phyloP scores from a whole-genome alignment of 202 grass and related monocot species.

The Schoenoplectus triqueter region DNA sequence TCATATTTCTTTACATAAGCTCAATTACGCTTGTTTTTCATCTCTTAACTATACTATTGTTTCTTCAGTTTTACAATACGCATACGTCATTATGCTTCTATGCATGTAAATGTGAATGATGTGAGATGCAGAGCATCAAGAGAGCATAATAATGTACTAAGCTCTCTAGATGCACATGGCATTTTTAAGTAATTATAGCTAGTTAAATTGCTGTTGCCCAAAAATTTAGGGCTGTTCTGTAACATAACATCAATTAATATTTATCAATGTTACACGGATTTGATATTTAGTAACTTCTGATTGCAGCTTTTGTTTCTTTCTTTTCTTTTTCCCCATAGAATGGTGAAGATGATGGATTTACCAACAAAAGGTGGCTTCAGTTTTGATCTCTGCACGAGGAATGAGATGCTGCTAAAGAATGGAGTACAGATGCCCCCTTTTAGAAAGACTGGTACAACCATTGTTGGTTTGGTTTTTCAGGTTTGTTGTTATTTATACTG shows the following conservation, averaged over 20 bases:
- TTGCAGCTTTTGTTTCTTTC: not conserved
- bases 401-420: slow-evolving; percentile 67
- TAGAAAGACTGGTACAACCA: slow-evolving; percentile 91
- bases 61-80: not conserved
- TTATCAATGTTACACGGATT: not conserved
- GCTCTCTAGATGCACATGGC: not conserved
- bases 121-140: not conserved
- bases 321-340: slow-evolving; percentile 48
- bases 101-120: not conserved
- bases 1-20: not conserved
- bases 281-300: not conserved
- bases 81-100: not conserved
- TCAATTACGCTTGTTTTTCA: not conserved
- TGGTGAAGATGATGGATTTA: slow-evolving; percentile 61
- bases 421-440: slow-evolving; percentile 67
- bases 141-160: not conserved
- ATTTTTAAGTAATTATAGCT: not conserved
- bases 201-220: not conserved
- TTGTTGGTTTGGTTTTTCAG: slow-evolving; percentile 88
- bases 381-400: slow-evolving; percentile 76
- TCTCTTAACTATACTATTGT: not conserved
- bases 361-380: slow-evolving; percentile 85
- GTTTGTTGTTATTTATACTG: slow-evolving; percentile 35
- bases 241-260: not conserved
- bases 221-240: not conserved